These are phyloP conservation scores for Colletotrichum australisinense DNA, from an alignment of 2,329 filamentous ascomycete species.

Conservation along the genomic window DNA sequence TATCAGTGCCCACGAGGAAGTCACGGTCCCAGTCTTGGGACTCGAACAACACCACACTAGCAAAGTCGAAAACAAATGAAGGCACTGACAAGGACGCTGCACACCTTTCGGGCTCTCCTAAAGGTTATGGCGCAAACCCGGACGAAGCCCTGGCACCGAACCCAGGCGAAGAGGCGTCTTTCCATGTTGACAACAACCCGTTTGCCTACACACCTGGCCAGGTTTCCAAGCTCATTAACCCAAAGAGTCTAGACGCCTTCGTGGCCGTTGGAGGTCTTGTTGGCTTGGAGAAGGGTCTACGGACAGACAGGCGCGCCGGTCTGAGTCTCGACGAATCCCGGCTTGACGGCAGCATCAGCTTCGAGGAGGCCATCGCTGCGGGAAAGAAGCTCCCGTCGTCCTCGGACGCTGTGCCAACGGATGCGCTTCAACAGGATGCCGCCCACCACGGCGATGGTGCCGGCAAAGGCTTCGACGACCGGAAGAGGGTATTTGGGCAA, in stretches of 20 bases:
- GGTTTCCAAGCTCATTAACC: conserved; percentile 64
- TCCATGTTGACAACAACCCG: conserved; percentile 69
- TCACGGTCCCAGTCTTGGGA: conserved; percentile 36
- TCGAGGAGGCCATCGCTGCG: conserved; percentile 60
- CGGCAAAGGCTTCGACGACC: conserved; percentile 53
- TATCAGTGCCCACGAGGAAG: conserved; percentile 36
- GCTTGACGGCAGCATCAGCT: conserved; percentile 56
- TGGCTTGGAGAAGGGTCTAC: conserved; percentile 63
- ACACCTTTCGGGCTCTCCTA: conserved; percentile 24
- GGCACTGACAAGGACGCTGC: conserved; percentile 26
- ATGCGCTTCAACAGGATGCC: conserved; percentile 34
- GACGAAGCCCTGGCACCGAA: conserved; percentile 40
- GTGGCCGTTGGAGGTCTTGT: conserved; percentile 63
- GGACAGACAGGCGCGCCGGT: conserved; percentile 59
- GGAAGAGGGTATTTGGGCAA: conserved; percentile 67
- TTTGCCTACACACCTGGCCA: conserved; percentile 67
- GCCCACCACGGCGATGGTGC: conserved; percentile 12
- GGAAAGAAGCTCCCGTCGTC: conserved; percentile 45
- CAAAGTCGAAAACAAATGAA: conserved; percentile 31
- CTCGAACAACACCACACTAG: conserved; percentile 33
- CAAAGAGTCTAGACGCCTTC: conserved; percentile 60
- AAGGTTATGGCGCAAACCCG: conserved; percentile 39
- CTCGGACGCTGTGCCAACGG: conserved; percentile 33
- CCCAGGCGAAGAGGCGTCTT: conserved; percentile 77
- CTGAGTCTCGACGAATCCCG: conserved; percentile 62